Base-by-base conservation (phyloP, 129 eudicot genomes). In the Oenanthe sinensis region DNA sequence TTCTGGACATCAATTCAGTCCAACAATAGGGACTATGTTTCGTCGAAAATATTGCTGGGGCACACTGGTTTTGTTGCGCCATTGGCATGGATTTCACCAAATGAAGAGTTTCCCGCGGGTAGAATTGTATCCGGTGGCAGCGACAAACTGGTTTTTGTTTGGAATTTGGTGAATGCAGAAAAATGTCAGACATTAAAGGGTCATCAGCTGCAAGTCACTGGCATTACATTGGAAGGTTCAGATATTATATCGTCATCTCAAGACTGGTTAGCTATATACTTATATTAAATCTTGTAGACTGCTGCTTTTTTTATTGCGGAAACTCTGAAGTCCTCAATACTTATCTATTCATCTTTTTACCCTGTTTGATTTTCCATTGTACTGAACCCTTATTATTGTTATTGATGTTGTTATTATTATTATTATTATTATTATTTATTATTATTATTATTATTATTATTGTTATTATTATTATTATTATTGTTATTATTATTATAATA, bases 31-130 rank as follows among this genome's bases (percentile, higher is more conserved):
- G 86, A 89, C n/a, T 89, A 85, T 65, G 74, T 84, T 44, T 77
- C 77, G 75, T 85, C 89, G 15, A 96, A 96, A 79, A 83, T 96
- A 78, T 81, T 96, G 82, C 84, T 89, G 82, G 99, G 99, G 28
- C 99, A 96, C 81, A 92, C 97, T 71, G 89, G 97, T 85, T 96
- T 96, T 75, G 99, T 96, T 78, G 97, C 90, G 50, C 99, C 97
- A 58, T 68, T 96, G 81, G 85, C 97, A 62, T 96, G 97, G 97
- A 73, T 96, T 63, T 55, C 97, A 1, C 91, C 97, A 2, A 89
- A 71, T 75, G 97, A 90, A 74, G 89, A 92, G 83, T 92, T 90
- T 37, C 91, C 97, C 6, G 97, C 87, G 83, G 99, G 99, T 73
- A 91, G 91, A 47, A 79, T 92, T 65, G 82, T 96, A 71, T 96